These are phyloP conservation scores for Acrodontium crateriforme DNA, from an alignment of 2,329 filamentous ascomycete species.

Conservation along the genomic window DNA sequence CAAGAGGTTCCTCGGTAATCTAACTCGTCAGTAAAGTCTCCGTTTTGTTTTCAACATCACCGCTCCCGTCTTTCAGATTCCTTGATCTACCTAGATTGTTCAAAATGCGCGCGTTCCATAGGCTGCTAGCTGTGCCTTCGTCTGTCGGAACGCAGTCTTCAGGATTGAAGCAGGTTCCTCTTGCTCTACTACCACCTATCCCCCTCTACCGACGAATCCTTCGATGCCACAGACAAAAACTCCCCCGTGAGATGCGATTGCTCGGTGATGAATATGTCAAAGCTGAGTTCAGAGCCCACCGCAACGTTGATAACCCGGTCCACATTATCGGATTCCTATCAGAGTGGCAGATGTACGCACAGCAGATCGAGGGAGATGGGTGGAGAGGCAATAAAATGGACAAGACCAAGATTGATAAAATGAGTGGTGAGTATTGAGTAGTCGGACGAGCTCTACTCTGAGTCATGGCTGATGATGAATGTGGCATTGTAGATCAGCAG, in stretches of 20 bases:
- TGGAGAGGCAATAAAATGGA: conserved; percentile 84
- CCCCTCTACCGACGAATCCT: conserved; percentile 79
- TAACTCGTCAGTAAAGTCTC: too few relatives aligned
- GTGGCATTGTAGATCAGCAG: conserved; percentile 60
- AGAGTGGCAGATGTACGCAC: conserved; percentile 82
- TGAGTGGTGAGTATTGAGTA: conserved; percentile 58
- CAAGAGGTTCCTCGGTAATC: too few relatives aligned
- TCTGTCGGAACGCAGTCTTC: conserved; percentile 18
- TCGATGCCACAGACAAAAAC: conserved; percentile 67
- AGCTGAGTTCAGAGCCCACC: conserved; percentile 77
- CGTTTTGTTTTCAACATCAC: too few relatives aligned
- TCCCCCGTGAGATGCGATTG: conserved; percentile 60
- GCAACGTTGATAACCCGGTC: conserved; percentile 72
- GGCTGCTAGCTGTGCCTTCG: conserved; percentile 21
- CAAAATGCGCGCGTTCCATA: conserved; percentile 13
- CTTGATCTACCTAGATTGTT: background rate
- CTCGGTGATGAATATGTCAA: conserved; percentile 90
- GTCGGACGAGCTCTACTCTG: background rate
- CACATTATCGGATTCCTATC: conserved; percentile 93
- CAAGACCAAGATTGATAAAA: conserved; percentile 69
- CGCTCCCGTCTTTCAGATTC: too few relatives aligned
- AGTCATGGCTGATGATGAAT: background rate
- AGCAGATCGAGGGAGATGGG: conserved; percentile 72
- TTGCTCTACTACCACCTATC: conserved; percentile 73
- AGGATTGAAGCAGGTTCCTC: conserved; percentile 31